Conservation (phyloP, 2,329 filamentous ascomycete species). For the Fusarium camptoceras region DNA sequence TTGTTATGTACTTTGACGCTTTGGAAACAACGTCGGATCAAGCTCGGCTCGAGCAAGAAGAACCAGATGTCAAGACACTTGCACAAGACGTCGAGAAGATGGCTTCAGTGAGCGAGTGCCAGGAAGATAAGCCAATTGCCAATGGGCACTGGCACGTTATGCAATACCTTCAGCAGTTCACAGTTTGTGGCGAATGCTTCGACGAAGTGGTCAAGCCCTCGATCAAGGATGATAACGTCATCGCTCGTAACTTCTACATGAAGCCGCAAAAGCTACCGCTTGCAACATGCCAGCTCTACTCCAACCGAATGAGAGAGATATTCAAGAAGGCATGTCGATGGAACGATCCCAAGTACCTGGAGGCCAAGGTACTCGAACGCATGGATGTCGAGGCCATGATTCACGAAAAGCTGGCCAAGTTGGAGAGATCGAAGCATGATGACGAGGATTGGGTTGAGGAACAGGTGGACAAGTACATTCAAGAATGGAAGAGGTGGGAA, state of each 20-base stretch:
- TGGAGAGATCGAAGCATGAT: conserved; percentile 53
- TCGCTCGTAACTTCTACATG: conserved; percentile 75
- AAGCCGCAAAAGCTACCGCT: conserved; percentile 66
- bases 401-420: conserved; percentile 62
- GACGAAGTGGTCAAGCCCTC: conserved; percentile 81
- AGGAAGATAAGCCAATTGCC: conserved; percentile 70
- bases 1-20: conserved; percentile 70
- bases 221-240: conserved; percentile 61
- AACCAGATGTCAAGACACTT: conserved; percentile 70
- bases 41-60: conserved; percentile 57
- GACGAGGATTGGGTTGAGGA: conserved; percentile 55
- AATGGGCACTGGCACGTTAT: conserved; percentile 82
- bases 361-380: conserved; percentile 67
- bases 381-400: conserved; percentile 70
- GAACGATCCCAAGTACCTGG: conserved; percentile 75
- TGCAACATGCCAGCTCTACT: conserved; percentile 83
- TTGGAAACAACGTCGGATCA: conserved; percentile 68
- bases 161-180: conserved; percentile 79
- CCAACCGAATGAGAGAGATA: conserved; percentile 78
- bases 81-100: conserved; percentile 72
- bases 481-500: conserved; percentile 70
- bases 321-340: conserved; percentile 75
- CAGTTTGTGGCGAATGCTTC: conserved; percentile 89
- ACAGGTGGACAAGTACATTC: conserved; percentile 61
- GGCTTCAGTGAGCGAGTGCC: conserved; percentile 71